A percentile compares a stretch with the other conserved stretches of the same genome.
These are phyloP conservation scores for Rugonectria rugulosa DNA, from an alignment of 2,329 filamentous ascomycete species.

Conservation along the genomic window DNA sequence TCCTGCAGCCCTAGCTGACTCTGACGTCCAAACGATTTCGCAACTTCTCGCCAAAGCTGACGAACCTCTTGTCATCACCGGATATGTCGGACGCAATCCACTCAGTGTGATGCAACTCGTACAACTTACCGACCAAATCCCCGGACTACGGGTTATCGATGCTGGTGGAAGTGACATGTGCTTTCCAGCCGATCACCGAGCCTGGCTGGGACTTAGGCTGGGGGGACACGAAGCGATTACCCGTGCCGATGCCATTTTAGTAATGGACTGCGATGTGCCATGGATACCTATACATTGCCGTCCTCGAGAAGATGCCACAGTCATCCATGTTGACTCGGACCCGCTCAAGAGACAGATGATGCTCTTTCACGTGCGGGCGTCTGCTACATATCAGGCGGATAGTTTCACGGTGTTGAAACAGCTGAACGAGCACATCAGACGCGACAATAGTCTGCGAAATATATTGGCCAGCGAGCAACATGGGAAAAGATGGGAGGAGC, in stretches of 20 bases:
- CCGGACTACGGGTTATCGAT: conserved; percentile 75
- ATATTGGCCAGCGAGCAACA: too few species aligned
- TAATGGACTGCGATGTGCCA: conserved; percentile 89
- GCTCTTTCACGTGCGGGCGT: conserved; percentile 73
- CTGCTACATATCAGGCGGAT: conserved; percentile 72
- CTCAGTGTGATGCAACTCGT: conserved; percentile 67
- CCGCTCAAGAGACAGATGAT: conserved; percentile 76
- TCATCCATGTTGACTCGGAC: conserved; percentile 72
- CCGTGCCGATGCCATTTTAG: conserved; percentile 82
- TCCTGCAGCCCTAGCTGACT: conserved; percentile 64
- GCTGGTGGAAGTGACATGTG: conserved; percentile 83
- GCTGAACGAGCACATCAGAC: too few species aligned
- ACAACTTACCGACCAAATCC: conserved; percentile 71
- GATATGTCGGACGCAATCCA: conserved; percentile 76
- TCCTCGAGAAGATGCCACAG: conserved; percentile 59
- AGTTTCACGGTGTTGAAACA: too few species aligned
- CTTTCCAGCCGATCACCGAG: conserved; percentile 75
- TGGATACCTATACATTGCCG: conserved; percentile 83
- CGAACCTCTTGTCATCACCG: conserved; percentile 75
- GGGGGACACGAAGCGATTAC: conserved; percentile 77
- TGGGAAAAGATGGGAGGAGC: too few species aligned
- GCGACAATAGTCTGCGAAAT: too few species aligned
- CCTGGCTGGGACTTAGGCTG: conserved; percentile 74
- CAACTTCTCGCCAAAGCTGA: conserved; percentile 69
- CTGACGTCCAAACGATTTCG: conserved; percentile 66